Evolutionary conservation across 257 asterid genomes (phyloP), one percentile per base, ranked within the genome.

Genomic region (Solanum lycopersicoides): DNA sequence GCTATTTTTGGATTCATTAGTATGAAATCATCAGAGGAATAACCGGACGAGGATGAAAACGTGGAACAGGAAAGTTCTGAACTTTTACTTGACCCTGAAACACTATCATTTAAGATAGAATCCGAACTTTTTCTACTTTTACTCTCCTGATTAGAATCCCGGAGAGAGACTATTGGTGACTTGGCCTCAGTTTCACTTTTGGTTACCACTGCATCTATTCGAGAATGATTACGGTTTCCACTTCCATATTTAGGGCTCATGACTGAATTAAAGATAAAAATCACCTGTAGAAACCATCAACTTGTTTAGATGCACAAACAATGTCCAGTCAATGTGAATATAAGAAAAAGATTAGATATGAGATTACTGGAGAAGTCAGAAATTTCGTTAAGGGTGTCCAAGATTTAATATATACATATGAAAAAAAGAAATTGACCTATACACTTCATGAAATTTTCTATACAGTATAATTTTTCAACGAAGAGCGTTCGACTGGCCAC

Each of bases 171-270:
- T 50, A 41, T 13, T 8, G 89, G 88, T 83, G 87, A 59, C 80
- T 69, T 86, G 59, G 34, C 1, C 83, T 83, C 93, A 34, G 34
- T 82, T 35, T 86, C 86, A 41, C 82, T 79, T 34, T 73, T 84
- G 23, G 83, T 28, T 88, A 87, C 88, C 53, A 76, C 66, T 6
- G 83, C 80, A 35, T 53, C 88, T 74, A 59, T 87, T 83, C 90
- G 90, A 42, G 85, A 56, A 85, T 72, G 83, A 39, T 83, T 71
- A 25, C 80, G 80, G 73, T 74, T 86, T 85, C 86, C 88, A 86
- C 76, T 88, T 83, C 87, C 92, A 89, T 63, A 13, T 47, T 75
- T 80, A 72, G 82, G 32, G 63, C 90, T 93, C 96, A 94, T 95
- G 83, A 37, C 91, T 87, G 89, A 66, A 89, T 89, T 59, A 25